Evolutionary conservation across 2,329 filamentous ascomycete species (phyloP).

Genomic region (Trichothecium roseum): DNA sequence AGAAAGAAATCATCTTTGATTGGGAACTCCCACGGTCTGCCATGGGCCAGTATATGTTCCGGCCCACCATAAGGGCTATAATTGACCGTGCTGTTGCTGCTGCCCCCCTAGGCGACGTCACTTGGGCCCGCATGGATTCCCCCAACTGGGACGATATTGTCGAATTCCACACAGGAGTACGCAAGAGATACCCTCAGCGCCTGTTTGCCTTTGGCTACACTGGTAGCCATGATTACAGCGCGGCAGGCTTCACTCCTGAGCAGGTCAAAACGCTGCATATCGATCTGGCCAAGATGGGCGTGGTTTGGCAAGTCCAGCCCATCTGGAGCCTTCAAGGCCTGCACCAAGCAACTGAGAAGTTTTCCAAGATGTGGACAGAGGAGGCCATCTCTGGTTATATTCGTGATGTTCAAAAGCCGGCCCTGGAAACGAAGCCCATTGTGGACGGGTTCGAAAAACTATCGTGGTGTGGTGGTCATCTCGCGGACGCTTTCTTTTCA

Average conservation of each 20-base stretch:
- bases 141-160: conserved; percentile 23
- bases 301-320: conserved; percentile 30
- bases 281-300: conserved; percentile 23
- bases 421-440: conserved; percentile 13
- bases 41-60: conserved; percentile 23
- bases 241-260: conserved; percentile 20
- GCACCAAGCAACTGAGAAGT: conserved; percentile 20
- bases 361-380: conserved; percentile 20
- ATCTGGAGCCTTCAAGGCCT: conserved; percentile 25
- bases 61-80: conserved; percentile 18
- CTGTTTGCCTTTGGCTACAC: conserved; percentile 28
- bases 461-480: conserved; percentile 21
- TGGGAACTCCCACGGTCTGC: conserved; percentile 23
- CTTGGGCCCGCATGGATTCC: conserved; percentile 23
- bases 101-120: conserved; percentile 24
- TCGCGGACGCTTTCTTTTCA: conserved; percentile 25
- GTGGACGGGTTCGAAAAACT: conserved; percentile 24
- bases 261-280: conserved; percentile 18
- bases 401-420: conserved; percentile 10
- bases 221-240: conserved; percentile 22
- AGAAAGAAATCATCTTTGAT: conserved; percentile 18
- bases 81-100: conserved; percentile 21
- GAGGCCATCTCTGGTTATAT: conserved; percentile 25
- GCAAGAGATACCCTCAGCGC: conserved; percentile 21
- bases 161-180: conserved; percentile 23